Evolutionary conservation across 768 basidiomycete genomes (phyloP).

Genomic region (Tulasnella sp.): DNA sequence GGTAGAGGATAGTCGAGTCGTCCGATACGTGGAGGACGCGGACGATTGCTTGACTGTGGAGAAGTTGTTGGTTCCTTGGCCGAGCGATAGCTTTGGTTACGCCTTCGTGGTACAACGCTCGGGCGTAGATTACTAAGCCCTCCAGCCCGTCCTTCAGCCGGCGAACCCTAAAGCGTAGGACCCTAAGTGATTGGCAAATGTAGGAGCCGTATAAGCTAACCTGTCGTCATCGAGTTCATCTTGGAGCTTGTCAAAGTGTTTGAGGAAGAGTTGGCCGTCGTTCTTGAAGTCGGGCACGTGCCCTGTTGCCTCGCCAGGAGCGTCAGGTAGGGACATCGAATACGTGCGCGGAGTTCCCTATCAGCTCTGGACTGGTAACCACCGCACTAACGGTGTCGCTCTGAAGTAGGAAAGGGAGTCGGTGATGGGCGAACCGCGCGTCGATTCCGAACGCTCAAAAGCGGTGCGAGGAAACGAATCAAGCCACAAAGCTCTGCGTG

Average conservation of each 20-base stretch:
- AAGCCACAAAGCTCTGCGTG: background rate
- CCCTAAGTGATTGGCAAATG: background rate
- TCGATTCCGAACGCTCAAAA: background rate
- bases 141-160: background rate
- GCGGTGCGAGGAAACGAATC: background rate
- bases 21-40: background rate
- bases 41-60: background rate
- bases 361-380: background rate
- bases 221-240: background rate
- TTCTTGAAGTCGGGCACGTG: background rate
- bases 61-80: background rate
- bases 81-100: background rate
- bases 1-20: background rate
- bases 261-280: background rate
- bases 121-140: background rate
- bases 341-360: background rate
- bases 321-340: background rate
- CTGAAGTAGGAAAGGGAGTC: background rate
- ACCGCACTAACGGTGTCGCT: background rate
- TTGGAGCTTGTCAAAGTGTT: background rate
- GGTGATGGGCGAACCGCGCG: background rate
- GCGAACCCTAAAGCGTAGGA: background rate
- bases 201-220: background rate
- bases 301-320: background rate
- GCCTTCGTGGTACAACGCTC: background rate